Base-by-base conservation (phyloP, 306 rosid genomes). In the Clitoria ternatea region DNA sequence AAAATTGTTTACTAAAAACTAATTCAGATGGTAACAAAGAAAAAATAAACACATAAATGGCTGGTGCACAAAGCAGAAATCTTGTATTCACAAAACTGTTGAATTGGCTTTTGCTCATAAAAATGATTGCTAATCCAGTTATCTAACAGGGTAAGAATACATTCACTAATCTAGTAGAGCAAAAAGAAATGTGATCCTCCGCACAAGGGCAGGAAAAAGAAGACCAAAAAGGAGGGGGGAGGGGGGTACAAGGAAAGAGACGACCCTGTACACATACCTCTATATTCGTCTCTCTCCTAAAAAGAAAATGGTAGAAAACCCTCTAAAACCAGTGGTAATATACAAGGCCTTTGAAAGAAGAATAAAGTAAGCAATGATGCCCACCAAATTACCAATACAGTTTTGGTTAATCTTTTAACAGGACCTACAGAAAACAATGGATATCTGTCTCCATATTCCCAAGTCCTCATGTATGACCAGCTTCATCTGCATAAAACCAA, bases 251-350 rank as follows among this genome's bases (percentile, higher is more conserved):
- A 55, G 72, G 76, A 77, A 70, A 71, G 92, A 82, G 92, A 90
- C 81, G 92, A 74, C 83, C 80, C 97, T 94, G 97, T 94, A 93
- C 98, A 93, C 69, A 83, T 84, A 80, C 85, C 87, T 86, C 98
- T 90, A 84, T 89, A 87, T 88, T 77, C 78, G 85, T 83, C 95
- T 88, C 96, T 85, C 84, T 62, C 87, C 89, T 62, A 78, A 81
- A 74, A 65, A 13, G 13, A 45, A 72, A 49, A 57, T 18, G 9
- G 66, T 36, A 53, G 49, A 65, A 56, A 57, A 11, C 77, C 79
- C 82, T 79, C 87, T 81, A 82, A 82, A 70, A 68, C 57, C 86
- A 81, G 92, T 85, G 89, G 87, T 89, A 89, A 90, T 90, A 77
- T 88, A 94, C 98, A 94, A 63, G 91, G 84, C 61, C 82, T 79